Conservation (phyloP, 2,329 filamentous ascomycete species). For the Talaromyces sp. region DNA sequence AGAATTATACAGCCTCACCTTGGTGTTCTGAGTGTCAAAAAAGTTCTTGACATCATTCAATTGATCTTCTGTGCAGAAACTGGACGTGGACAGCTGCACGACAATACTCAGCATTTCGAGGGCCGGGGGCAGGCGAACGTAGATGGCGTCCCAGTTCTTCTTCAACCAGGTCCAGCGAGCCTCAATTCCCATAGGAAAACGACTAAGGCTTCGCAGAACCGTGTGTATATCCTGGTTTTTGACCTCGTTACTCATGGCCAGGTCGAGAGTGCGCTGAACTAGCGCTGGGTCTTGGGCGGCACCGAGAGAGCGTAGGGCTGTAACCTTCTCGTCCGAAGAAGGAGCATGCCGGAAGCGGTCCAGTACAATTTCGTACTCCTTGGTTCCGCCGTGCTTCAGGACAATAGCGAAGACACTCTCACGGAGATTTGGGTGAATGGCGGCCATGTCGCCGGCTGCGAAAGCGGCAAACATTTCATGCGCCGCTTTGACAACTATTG, state of each 20-base stretch:
- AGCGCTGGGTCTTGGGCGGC: neutral
- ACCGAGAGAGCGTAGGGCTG: neutral
- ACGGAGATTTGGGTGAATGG: slow-evolving; percentile 77
- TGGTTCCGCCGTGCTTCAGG: neutral
- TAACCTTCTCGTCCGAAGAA: neutral
- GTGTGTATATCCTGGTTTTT: neutral
- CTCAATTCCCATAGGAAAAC: neutral
- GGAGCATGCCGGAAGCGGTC: neutral
- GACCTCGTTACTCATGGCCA: neutral
- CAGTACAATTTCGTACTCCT: neutral
- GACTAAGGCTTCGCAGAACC: neutral
- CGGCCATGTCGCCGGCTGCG: slow-evolving; percentile 55
- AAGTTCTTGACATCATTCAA: neutral
- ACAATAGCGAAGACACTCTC: slow-evolving; percentile 68
- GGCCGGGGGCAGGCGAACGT: neutral
- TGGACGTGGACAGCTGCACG: neutral
- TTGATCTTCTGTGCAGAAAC: neutral
- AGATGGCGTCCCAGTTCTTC: neutral
- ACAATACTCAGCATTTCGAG: neutral
- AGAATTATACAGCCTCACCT: too few species aligned
- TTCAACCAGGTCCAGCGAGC: neutral
- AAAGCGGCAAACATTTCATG: slow-evolving; percentile 66
- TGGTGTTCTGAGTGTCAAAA: neutral
- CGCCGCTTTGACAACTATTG: slow-evolving; percentile 69
- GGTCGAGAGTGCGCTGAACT: neutral